Evolutionary conservation across 2,329 filamentous ascomycete genomes (phyloP), one percentile per base, ranked within the genome.

Genomic region (Ceratocystis papillata): DNA sequence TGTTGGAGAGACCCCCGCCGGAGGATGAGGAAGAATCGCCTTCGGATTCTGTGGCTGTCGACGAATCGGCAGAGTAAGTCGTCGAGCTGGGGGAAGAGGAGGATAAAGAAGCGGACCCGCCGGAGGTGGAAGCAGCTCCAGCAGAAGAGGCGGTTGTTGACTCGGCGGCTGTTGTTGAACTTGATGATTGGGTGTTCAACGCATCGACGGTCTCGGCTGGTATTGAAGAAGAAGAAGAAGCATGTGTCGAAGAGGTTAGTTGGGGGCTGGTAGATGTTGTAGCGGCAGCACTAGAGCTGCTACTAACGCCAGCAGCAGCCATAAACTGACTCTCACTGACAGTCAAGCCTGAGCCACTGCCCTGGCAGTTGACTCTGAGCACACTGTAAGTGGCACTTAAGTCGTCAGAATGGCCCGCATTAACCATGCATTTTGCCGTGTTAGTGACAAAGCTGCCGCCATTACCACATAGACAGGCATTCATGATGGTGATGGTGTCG

Each of bases 401-500:
- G 57, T 81, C 77, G 25, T 25, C 69, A 46, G 75, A 75, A 5
- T 69, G 30, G 20, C 70, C 71, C 2, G 70, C 44, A 17, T 70
- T 67, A 6, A 77, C 79, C 12, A 83, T 71, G 69, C 81, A 83
- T 12, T 68, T 69, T 2, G 80, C 81, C 1, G 79, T 70, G 44
- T 75, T 75, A 22, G 76, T 77, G 68, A 83, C 73, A 71, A 83
- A 83, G 69, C 77, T 73, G 65, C 78, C 78, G 41, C 75, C 73
- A 68, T 83, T 81, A 68, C 72, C 71, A 70, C 81, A 83, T 1
- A 83, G 74, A 64, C 81, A 83, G 1, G 71, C 64, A 69, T 83
- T 83, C 68, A 81, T 73, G 37, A 75, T 72, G 0, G 70, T 57
- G 2, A 75, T 73, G 0, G 75, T 76, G 22, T 71, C 70, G 20